These are phyloP conservation scores for Colletotrichum aenigma DNA, from an alignment of 2,329 filamentous ascomycete species.

Conservation along the genomic window DNA sequence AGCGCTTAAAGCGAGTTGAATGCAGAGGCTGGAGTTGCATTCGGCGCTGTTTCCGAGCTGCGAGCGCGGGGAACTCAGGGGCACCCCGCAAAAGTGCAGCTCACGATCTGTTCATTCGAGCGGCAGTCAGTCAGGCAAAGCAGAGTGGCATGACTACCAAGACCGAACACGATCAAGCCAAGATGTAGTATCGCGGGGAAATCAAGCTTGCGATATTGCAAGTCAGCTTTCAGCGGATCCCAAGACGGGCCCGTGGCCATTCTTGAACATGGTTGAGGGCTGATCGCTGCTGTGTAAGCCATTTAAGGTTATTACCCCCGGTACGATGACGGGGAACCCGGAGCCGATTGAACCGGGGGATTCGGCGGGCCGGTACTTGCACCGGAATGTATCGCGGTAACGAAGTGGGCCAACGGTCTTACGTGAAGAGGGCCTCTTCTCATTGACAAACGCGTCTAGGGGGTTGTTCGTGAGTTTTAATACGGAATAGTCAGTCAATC, in stretches of 20 bases:
- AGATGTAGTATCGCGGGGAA: not conserved
- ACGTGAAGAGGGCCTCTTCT: not conserved
- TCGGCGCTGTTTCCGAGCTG: not conserved
- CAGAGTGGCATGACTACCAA: not conserved
- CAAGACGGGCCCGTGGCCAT: not conserved
- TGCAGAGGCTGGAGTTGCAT: not conserved
- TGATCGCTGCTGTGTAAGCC: not conserved
- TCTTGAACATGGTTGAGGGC: not conserved
- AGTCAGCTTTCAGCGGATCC: not conserved
- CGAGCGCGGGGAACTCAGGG: not conserved
- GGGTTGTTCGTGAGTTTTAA: not conserved
- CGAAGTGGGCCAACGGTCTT: not conserved
- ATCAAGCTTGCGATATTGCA: not conserved
- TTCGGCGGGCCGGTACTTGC: not conserved
- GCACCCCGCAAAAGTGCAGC: not conserved
- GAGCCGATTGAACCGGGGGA: not conserved
- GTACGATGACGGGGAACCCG: not conserved
- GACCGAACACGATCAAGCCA: not conserved
- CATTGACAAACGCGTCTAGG: not conserved
- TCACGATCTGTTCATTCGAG: not conserved
- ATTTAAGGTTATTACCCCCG: not conserved
- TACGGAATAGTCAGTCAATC: not conserved
- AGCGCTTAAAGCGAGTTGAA: not conserved
- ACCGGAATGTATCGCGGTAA: not conserved
- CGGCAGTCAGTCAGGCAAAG: not conserved